A percentile compares a stretch with the other conserved stretches of the same genome.
These are phyloP conservation scores for Penicillium antarcticum DNA, from an alignment of 495 filamentous ascomycete genomes.

Conservation along the genomic window DNA sequence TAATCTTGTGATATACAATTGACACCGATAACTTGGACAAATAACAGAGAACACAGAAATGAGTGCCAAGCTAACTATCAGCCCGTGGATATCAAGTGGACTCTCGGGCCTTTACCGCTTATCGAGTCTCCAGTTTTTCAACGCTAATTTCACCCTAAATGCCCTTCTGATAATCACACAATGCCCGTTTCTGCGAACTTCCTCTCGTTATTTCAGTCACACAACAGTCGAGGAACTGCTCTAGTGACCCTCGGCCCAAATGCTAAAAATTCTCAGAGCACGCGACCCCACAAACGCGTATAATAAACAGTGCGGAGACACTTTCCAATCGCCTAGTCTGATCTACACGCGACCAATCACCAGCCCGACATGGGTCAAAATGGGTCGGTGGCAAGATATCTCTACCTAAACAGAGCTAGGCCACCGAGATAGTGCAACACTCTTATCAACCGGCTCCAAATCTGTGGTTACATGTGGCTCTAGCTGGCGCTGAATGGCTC, in stretches of 20 bases:
- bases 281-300: conserved; percentile 1
- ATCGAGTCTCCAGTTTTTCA: background rate
- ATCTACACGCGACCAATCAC: conserved; percentile 9
- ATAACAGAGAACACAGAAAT: no score
- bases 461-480: conserved; percentile 17
- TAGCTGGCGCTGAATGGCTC: background rate
- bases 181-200: background rate
- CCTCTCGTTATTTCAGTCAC: background rate
- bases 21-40: no score
- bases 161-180: background rate
- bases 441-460: conserved; percentile 9
- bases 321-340: background rate
- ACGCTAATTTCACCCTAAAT: background rate
- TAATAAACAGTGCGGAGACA: conserved; percentile 2
- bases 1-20: no score
- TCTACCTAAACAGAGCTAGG: conserved; percentile 3
- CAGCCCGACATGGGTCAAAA: background rate
- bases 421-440: conserved; percentile 7
- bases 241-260: background rate
- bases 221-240: background rate
- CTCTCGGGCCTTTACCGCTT: background rate
- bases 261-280: background rate
- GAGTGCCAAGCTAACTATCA: no score
- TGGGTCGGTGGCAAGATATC: conserved; percentile 13
- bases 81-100: no score